Evolutionary conservation across 192 early-diverging fungal genomes (phyloP), one percentile per base, ranked within the genome.

Genomic region (Haplosporangium gracile): DNA sequence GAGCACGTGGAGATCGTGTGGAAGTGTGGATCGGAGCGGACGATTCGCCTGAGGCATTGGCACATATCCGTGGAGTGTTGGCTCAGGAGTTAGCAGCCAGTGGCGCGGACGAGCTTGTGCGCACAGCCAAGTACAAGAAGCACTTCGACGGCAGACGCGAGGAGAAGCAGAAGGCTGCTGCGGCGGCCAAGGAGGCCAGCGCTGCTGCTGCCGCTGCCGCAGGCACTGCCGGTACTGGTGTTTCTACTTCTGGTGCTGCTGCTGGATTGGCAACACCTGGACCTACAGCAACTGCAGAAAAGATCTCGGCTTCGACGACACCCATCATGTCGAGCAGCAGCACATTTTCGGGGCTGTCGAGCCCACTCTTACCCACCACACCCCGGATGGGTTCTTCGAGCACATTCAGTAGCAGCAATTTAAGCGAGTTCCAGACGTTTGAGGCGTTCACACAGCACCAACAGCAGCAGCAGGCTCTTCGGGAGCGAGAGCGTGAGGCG

Each of bases 1-100:
- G 91, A 69, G 70, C 79, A 18, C 76, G 91, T 24, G 89, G 89
- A 34, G 91, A 92, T 78, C 85, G 91, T 5, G 86, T 92, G 6
- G 91, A 92, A 47, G 77, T 92, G 4, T 92, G 91, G 91, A 70
- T 91, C 11, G 87, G 89, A 47, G 73, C 80, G 5, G 76, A 82
- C 53, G 88, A 81, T 55, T 74, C 88, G 5, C 81, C 69, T 7
- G 81, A 80, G 26, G 80, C 84, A 11, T 68, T 91, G 34, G 73
- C 86, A 39, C 84, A 86, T 70, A 81, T 86, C 29, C 75, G 84
- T 47, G 84, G 84, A 8, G 84, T 86, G 3, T 42, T 86, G 49
- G 73, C 47, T 26, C 84, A 86, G 47, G 84, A 86, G 34, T 43
- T 86, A 26, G 53, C 79, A 8, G 45, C 78, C 4, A 81, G 84